A percentile compares a stretch with the other conserved stretches of the same genome.
phyloP scores from a whole-genome alignment of 202 grass and related monocot species.

The Setaria italica region DNA sequence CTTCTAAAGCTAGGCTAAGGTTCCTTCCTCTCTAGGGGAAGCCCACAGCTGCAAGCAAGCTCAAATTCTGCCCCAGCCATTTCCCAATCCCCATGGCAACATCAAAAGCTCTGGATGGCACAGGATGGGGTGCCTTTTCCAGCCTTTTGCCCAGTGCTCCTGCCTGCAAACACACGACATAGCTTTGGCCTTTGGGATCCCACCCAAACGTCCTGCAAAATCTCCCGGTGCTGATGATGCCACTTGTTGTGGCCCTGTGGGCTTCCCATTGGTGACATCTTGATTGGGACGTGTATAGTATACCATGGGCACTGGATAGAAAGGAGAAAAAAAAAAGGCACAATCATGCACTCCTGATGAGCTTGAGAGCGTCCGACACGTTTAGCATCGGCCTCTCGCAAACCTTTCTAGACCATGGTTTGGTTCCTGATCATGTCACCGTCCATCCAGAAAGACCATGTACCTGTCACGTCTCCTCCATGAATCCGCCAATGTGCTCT shows the following conservation, averaged over 20 bases:
- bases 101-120: conserved; percentile 16
- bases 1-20: neutral
- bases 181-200: neutral
- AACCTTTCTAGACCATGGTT: neutral
- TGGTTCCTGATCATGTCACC: neutral
- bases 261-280: neutral
- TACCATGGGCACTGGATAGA: neutral
- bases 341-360: neutral
- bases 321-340: neutral
- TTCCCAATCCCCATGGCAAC: neutral
- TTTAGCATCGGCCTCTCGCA: neutral
- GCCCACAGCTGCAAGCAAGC: conserved; percentile 44
- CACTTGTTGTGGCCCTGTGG: conserved; percentile 1
- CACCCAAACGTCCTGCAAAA: neutral
- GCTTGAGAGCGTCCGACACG: conserved; percentile 23
- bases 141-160: conserved; percentile 9
- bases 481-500: neutral
- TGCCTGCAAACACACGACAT: neutral
- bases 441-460: conserved; percentile 12
- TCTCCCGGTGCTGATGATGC: conserved; percentile 19
- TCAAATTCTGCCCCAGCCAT: conserved; percentile 11
- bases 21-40: conserved; percentile 40
- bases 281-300: conserved; percentile 35
- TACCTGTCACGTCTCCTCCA: conserved; percentile 15
- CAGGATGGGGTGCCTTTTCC: neutral